Conservation (phyloP, 129 eudicot genomes). For the Saussurea involucrata region DNA sequence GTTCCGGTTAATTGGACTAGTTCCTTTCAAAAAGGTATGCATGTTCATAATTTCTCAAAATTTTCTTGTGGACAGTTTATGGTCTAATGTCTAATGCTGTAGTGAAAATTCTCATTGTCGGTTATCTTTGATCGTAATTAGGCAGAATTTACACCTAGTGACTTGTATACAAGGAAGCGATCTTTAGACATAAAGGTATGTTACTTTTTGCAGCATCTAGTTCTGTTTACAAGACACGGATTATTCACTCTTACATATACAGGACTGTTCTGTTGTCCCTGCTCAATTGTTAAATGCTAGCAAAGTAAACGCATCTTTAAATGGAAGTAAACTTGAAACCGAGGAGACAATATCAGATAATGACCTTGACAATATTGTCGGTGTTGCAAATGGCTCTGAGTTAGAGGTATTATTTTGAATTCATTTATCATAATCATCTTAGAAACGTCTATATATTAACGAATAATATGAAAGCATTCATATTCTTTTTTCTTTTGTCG, state of each 20-base stretch:
- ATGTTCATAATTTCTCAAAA: too few species aligned
- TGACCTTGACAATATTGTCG: conserved; percentile 85
- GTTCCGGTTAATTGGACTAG: conserved; percentile 70
- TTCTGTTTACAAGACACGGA: background rate
- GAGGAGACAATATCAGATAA: conserved; percentile 78
- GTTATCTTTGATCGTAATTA: conserved; percentile 20
- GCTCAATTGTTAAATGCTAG: conserved; percentile 44
- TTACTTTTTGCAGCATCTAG: background rate
- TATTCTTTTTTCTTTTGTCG: conserved; percentile 1
- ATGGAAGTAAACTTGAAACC: conserved; percentile 54
- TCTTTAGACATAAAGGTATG: conserved; percentile 59
- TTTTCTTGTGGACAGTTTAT: too few species aligned
- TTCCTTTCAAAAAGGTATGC: conserved; percentile 80
- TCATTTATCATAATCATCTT: background rate
- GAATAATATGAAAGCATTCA: background rate
- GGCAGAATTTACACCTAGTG: conserved; percentile 88
- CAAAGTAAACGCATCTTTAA: conserved; percentile 35
- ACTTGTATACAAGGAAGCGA: conserved; percentile 71
- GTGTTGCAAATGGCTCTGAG: conserved; percentile 77
- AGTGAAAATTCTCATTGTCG: background rate
- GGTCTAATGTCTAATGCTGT: background rate
- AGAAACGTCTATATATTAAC: background rate
- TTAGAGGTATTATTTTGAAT: conserved; percentile 56
- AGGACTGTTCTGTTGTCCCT: conserved; percentile 59
- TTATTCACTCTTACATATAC: conserved; percentile 28